A percentile compares a stretch with the other conserved stretches of the same genome.
Evolutionary conservation across 1,284 basidiomycete genomes (phyloP).

Genomic region (Trametes sp.): DNA sequence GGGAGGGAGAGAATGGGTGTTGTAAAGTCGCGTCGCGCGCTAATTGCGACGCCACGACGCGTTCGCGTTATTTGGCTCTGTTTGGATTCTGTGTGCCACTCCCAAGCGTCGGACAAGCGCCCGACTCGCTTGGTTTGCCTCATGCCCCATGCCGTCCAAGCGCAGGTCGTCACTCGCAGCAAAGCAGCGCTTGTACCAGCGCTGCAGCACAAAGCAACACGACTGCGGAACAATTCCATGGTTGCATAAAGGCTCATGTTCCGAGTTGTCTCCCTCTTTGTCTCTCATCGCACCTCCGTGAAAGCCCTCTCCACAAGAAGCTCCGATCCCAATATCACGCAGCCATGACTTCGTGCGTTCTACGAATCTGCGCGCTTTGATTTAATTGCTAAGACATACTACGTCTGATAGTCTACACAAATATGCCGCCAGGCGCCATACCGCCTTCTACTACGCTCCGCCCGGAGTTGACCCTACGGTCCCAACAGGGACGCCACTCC

Average conservation of each 20-base stretch:
- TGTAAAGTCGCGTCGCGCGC: conserved; percentile 6
- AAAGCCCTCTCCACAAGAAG: not conserved
- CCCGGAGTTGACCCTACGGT: not conserved
- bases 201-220: not conserved
- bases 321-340: too few relatives aligned
- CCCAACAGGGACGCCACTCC: conserved; percentile 3
- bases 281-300: not conserved
- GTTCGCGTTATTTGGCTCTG: conserved; percentile 18
- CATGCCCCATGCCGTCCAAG: not conserved
- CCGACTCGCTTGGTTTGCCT: not conserved
- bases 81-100: conserved; percentile 11
- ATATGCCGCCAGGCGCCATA: not conserved
- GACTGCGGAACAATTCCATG: too few relatives aligned
- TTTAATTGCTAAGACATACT: too few relatives aligned
- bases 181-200: not conserved
- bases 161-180: not conserved
- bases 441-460: not conserved
- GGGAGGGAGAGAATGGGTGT: not conserved
- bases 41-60: conserved; percentile 10
- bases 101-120: not conserved
- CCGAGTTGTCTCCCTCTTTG: not conserved
- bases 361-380: not conserved
- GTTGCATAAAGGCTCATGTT: not conserved
- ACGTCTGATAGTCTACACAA: not conserved
- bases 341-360: conserved; percentile 8